A percentile compares a stretch with the other conserved stretches of the same genome.
Evolutionary conservation across 352 stramenopile genomes (phyloP).

Genomic region (Phytophthora idaei): DNA sequence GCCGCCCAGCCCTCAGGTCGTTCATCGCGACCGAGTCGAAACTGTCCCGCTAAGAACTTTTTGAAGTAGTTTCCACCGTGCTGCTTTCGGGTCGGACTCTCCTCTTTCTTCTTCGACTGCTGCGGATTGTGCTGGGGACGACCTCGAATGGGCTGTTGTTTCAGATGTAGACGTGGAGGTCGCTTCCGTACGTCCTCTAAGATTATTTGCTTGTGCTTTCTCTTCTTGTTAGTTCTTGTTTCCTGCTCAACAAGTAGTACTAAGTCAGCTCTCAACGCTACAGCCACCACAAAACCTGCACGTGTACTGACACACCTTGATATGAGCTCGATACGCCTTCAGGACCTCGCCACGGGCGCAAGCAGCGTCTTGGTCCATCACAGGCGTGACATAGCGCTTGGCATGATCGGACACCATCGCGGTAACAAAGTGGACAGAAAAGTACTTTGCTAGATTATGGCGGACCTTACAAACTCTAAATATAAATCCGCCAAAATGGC

Average conservation of each 20-base stretch:
- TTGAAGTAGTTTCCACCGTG: conserved; percentile 40
- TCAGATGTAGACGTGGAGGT: conserved; percentile 48
- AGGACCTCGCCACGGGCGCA: conserved; percentile 46
- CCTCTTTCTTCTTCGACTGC: conserved; percentile 22
- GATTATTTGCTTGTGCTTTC: conserved; percentile 66
- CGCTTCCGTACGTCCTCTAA: conserved; percentile 52
- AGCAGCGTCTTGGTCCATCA: conserved; percentile 1
- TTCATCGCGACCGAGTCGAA: conserved; percentile 31
- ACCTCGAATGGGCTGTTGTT: conserved; percentile 29
- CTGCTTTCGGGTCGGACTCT: conserved; percentile 18
- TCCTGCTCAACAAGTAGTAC: conserved; percentile 33
- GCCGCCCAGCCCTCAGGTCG: conserved; percentile 66
- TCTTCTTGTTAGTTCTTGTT: conserved; percentile 46
- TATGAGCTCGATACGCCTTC: conserved; percentile 47
- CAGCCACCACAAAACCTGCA: not conserved
- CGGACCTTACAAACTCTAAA: too few species aligned
- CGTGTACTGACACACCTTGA: conserved; percentile 28
- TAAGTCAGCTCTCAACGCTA: not conserved
- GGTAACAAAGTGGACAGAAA: not conserved
- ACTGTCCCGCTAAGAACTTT: conserved; percentile 50
- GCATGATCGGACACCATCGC: conserved; percentile 4
- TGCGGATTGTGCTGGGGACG: conserved; percentile 7
- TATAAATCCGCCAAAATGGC: too few species aligned
- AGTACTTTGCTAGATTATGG: too few species aligned
- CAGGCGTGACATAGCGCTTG: conserved; percentile 4